Evolutionary conservation across 2,329 filamentous ascomycete species (phyloP).

Genomic region (Gnomoniopsis smithogilvyi): DNA sequence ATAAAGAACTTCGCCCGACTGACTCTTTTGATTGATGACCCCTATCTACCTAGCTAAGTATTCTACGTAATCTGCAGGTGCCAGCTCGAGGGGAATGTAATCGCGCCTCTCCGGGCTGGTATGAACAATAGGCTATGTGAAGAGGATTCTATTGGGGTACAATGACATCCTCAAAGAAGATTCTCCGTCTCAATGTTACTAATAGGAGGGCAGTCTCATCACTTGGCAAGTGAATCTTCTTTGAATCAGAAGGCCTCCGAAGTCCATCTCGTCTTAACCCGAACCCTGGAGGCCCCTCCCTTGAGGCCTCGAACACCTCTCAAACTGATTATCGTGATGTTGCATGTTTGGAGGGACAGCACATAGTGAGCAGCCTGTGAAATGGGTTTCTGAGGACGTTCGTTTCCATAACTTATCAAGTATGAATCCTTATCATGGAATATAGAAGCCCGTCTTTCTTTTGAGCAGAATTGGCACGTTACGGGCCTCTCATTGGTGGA

Average conservation of each 20-base stretch:
- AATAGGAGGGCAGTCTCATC: too few relatives aligned
- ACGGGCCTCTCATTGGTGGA: not conserved
- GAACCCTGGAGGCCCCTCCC: not conserved
- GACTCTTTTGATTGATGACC: too few relatives aligned
- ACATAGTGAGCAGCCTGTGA: not conserved
- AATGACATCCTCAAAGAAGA: too few relatives aligned
- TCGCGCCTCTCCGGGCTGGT: too few relatives aligned
- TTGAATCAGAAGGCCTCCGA: too few relatives aligned
- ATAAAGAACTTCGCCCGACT: not conserved
- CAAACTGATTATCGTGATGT: not conserved
- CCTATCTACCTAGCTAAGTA: too few relatives aligned
- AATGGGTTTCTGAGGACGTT: not conserved
- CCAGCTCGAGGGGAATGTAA: too few relatives aligned
- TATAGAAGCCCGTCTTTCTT: not conserved
- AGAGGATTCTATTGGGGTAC: too few relatives aligned
- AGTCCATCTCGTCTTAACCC: not conserved
- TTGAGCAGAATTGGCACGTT: not conserved
- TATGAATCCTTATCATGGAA: not conserved
- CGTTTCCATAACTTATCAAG: not conserved
- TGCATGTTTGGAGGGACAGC: not conserved
- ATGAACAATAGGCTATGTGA: too few relatives aligned
- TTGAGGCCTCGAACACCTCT: not conserved
- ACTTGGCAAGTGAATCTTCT: too few relatives aligned
- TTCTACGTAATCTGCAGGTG: too few relatives aligned
- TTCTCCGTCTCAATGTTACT: too few relatives aligned